These are phyloP conservation scores for Agaricus sinodeliciosus DNA, from an alignment of 768 basidiomycete genomes.

Conservation along the genomic window DNA sequence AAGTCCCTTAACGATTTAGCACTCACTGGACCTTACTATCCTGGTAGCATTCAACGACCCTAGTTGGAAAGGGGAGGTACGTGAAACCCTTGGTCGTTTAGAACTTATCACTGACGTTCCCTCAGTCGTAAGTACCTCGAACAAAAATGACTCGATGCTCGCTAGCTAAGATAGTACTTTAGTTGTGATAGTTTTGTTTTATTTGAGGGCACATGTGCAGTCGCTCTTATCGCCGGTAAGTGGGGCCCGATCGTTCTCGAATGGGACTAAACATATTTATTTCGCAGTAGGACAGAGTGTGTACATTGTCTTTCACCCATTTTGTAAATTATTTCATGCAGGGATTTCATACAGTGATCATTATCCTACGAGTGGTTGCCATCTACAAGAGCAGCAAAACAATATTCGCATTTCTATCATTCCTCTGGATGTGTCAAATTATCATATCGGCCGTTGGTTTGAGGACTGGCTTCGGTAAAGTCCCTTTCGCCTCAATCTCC, in stretches of 20 bases:
- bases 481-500: not conserved
- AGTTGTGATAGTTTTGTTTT: conserved; percentile 20
- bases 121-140: not conserved
- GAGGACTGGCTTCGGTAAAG: conserved; percentile 18
- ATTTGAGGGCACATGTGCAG: conserved; percentile 23
- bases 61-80: conserved; percentile 16
- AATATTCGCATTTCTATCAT: conserved; percentile 15
- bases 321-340: not conserved
- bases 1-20: not conserved
- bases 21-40: not conserved
- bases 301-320: not conserved
- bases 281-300: conserved; percentile 11
- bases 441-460: conserved; percentile 18
- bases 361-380: conserved; percentile 27
- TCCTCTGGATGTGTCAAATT: conserved; percentile 20
- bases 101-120: not conserved
- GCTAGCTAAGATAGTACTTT: not conserved
- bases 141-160: not conserved
- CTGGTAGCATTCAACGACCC: conserved; percentile 20
- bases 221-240: conserved; percentile 17
- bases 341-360: conserved; percentile 16
- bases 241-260: not conserved
- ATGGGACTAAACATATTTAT: too few relatives aligned
- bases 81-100: not conserved
- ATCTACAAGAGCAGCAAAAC: conserved; percentile 17